Evolutionary conservation across 2,329 filamentous ascomycete genomes (phyloP).

Genomic region (Colletotrichum tropicicola): DNA sequence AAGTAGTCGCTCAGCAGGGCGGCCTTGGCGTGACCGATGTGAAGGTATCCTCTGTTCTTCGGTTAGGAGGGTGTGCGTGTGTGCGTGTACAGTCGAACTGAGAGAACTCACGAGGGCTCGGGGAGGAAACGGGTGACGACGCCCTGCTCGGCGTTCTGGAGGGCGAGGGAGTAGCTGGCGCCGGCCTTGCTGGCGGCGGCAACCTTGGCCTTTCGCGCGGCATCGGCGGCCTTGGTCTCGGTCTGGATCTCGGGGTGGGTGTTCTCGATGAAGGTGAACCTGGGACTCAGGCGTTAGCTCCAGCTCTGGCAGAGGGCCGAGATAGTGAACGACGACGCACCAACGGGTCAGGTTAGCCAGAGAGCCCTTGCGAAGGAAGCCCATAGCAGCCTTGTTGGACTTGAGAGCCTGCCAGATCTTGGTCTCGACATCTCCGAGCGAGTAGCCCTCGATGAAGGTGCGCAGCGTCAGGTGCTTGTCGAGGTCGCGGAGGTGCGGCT

Average conservation of each 20-base stretch:
- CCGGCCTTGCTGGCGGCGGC: conserved; percentile 77
- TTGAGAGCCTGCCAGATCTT: conserved; percentile 86
- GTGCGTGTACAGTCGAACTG: neutral
- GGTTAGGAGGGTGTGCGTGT: neutral
- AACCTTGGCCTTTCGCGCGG: conserved; percentile 75
- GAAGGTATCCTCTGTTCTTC: conserved; percentile 64
- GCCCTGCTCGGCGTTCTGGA: conserved; percentile 85
- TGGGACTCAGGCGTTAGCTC: conserved; percentile 2
- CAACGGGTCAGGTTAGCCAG: conserved; percentile 84
- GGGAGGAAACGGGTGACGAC: conserved; percentile 94
- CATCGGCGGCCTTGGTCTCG: conserved; percentile 75
- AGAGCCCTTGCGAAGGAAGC: conserved; percentile 80
- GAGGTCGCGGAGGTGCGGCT: conserved; percentile 77
- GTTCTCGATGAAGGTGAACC: conserved; percentile 82
- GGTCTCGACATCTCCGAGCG: conserved; percentile 78
- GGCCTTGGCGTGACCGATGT: conserved; percentile 96
- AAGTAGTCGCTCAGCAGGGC: conserved; percentile 97
- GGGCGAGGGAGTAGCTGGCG: conserved; percentile 87
- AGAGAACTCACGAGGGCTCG: conserved; percentile 76
- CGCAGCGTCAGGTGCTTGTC: conserved; percentile 89
- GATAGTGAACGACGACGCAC: conserved; percentile 42
- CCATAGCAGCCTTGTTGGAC: conserved; percentile 83
- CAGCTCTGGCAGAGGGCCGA: neutral
- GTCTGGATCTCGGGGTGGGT: conserved; percentile 79
- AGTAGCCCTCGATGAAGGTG: conserved; percentile 86